phyloP scores from a whole-genome alignment of 495 filamentous ascomycete genomes.

The Penicillium cosmopolitanum region DNA sequence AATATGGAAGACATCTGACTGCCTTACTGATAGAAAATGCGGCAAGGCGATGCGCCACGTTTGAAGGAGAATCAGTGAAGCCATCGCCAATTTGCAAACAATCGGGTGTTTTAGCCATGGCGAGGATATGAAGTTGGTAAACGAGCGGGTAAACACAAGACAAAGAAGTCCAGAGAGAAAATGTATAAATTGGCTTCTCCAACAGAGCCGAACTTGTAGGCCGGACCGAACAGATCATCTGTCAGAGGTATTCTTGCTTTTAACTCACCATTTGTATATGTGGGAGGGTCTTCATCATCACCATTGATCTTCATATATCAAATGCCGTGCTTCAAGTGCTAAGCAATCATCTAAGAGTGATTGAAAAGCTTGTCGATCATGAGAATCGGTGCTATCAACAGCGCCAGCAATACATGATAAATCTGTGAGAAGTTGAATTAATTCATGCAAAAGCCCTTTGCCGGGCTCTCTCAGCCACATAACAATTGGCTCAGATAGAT shows the following conservation, averaged over 20 bases:
- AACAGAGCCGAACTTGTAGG: background rate
- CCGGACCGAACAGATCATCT: constrained; percentile 8
- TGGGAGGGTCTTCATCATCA: constrained; percentile 6
- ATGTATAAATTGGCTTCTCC: constrained; percentile 4
- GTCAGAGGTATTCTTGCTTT: background rate
- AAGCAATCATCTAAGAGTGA: constrained; percentile 3
- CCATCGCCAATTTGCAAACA: background rate
- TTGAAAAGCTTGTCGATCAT: background rate
- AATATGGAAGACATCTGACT: constrained; percentile 7
- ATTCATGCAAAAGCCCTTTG: constrained; percentile 3
- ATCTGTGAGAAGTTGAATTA: constrained; percentile 4
- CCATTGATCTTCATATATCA: background rate
- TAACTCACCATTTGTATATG: background rate
- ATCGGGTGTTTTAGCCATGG: background rate
- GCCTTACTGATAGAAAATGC: background rate
- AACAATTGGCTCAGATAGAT: constrained; percentile 6
- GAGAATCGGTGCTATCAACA: background rate
- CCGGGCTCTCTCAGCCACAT: constrained; percentile 7
- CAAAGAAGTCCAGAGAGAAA: background rate
- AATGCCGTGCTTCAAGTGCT: background rate
- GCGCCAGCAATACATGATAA: constrained; percentile 7
- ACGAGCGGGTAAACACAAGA: constrained; percentile 7
- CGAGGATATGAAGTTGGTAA: background rate
- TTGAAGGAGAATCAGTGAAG: background rate
- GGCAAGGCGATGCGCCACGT: background rate